These are phyloP conservation scores for Mortierella sp. DNA, from an alignment of 371 early-diverging fungal genomes.

Conservation along the genomic window DNA sequence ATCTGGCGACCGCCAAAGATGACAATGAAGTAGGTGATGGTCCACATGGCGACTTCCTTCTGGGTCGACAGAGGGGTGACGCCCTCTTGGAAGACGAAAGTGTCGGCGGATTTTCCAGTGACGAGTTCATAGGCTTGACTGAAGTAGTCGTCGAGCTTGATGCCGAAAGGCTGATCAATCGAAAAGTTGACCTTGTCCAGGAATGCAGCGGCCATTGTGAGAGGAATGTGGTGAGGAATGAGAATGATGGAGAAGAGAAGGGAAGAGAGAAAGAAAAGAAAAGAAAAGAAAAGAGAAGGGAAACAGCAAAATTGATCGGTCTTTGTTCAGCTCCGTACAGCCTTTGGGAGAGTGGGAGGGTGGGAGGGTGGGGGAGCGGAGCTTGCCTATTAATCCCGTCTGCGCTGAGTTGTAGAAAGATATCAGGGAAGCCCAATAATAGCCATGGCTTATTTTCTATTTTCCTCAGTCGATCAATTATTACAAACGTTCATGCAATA, in stretches of 20 bases:
- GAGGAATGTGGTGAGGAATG: not conserved
- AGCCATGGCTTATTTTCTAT: no score
- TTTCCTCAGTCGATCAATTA: not conserved
- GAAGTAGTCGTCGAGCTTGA: constrained; percentile 66
- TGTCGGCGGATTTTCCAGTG: constrained; percentile 61
- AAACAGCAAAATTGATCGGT: not conserved
- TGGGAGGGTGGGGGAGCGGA: no score
- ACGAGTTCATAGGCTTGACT: constrained; percentile 61
- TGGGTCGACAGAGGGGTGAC: constrained; percentile 78
- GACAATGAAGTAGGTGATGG: constrained; percentile 73
- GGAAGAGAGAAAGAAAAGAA: constrained; percentile 2
- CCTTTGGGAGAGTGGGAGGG: not conserved
- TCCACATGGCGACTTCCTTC: constrained; percentile 66
- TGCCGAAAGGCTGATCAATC: constrained; percentile 68
- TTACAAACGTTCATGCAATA: not conserved
- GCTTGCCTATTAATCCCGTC: no score
- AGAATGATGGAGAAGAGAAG: not conserved
- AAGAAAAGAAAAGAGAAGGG: not conserved
- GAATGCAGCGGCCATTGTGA: constrained; percentile 48
- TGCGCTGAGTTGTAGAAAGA: no score
- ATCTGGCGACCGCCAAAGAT: constrained; percentile 81
- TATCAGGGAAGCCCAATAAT: no score
- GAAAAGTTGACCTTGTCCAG: constrained; percentile 61
- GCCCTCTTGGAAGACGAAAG: constrained; percentile 70
- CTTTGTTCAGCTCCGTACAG: not conserved